Base-by-base conservation (phyloP, 345 rosid genomes). In the Cochlearia excelsa region DNA sequence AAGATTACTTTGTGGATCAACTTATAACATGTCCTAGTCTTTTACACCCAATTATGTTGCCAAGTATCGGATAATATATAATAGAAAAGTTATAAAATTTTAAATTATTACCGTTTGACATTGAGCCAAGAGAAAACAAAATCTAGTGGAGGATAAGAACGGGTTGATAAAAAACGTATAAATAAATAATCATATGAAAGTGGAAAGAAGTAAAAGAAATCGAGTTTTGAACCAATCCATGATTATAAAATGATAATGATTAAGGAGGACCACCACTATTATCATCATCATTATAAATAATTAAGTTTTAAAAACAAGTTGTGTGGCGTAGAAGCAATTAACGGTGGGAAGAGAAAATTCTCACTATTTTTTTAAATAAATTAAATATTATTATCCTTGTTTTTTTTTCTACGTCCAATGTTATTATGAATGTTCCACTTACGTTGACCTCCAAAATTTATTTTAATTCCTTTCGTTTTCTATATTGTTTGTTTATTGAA, bases 211-310 rank as follows among this genome's bases (percentile, higher is more conserved):
- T 60, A 30, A 53, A 16, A 42, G 11, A 34, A 69, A 48, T 49
- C 5, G 30, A 69, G 68, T 63, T 69, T 56, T 47, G 59, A 62
- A 69, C 59, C 68, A 69, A 63, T 70, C 64, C 46, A n/a, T 57
- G 64, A 43, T 56, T 63, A 29, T 26, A 34, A 51, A 9, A 49
- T 49, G 63, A 56, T 43, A 16, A 63, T 62, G 48, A 57, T 30
- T 33, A 49, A 69, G 46, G 64, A 42, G 54, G 59, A 50, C 64
- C 69, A 70, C 53, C 6, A 1, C 5, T n/a, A 33, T 5, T 2
- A 4, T 9, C 39, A 66, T 47, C 73, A 61, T 69, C 6, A 56
- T 69, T 57, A 62, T 56, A 57, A 42, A 54, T 69, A 47, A 61
- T 54, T 62, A 62, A 49, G 31, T 48, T 4, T 34, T 9, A 16